A percentile compares a stretch with the other conserved stretches of the same genome.
Evolutionary conservation across 768 basidiomycete genomes (phyloP).

Genomic region (Mycena haematopus): DNA sequence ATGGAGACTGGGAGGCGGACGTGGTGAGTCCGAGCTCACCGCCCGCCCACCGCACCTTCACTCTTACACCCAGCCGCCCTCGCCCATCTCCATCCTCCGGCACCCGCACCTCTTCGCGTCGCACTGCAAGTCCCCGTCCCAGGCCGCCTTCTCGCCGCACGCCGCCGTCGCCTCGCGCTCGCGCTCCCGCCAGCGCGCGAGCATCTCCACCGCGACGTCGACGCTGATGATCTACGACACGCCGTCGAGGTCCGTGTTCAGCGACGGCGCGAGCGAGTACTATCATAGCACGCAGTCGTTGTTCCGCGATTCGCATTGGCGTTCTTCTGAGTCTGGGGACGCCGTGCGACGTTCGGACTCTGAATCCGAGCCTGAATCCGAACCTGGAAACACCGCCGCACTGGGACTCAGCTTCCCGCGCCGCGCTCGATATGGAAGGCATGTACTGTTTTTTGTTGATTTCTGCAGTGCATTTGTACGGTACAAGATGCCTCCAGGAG

Average conservation of each 20-base stretch:
- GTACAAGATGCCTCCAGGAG: no score
- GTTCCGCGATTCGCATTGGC: constrained; percentile 33
- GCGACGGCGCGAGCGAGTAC: constrained; percentile 41
- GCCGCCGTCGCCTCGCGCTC: background rate
- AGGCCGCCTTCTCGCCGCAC: constrained; percentile 47
- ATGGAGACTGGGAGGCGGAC: constrained; percentile 23
- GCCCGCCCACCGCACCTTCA: constrained; percentile 15
- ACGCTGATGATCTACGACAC: constrained; percentile 75
- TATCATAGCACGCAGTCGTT: constrained; percentile 69
- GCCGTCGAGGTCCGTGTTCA: constrained; percentile 48
- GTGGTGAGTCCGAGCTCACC: constrained; percentile 36
- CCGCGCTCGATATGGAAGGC: no score
- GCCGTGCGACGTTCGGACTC: no score
- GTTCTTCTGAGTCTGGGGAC: no score
- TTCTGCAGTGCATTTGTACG: no score
- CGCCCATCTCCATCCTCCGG: constrained; percentile 38
- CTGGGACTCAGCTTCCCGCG: no score
- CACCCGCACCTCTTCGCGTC: constrained; percentile 33
- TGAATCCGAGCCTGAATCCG: no score
- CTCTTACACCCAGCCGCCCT: constrained; percentile 5
- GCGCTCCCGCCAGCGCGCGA: background rate
- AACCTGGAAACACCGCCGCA: no score
- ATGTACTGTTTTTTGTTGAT: no score
- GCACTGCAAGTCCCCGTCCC: constrained; percentile 35
- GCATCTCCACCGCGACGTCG: background rate